These are phyloP conservation scores for Vickermania ingenoplastis DNA, from an alignment of 208 protist genomes.

Conservation along the genomic window DNA sequence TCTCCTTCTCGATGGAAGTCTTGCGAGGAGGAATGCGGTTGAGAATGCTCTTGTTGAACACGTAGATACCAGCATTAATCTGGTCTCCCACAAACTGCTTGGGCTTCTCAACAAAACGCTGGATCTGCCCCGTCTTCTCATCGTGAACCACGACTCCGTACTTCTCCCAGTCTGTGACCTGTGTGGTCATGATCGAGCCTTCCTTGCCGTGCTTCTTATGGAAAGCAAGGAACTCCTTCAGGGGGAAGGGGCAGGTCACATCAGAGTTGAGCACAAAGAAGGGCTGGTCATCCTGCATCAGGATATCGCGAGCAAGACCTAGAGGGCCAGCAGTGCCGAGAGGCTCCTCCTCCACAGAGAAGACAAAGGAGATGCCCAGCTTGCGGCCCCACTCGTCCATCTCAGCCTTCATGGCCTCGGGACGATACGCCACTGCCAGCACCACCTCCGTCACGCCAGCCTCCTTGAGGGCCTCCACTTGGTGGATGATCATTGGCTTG, in stretches of 20 bases:
- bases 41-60: conserved; percentile 94
- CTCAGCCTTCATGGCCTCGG: conserved; percentile 91
- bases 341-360: conserved; percentile 93
- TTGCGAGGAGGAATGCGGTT: conserved; percentile 87
- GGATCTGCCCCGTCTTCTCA: conserved; percentile 72
- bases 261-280: conserved; percentile 99
- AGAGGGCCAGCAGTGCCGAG: conserved; percentile 97
- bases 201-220: conserved; percentile 93
- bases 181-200: conserved; percentile 95
- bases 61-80: conserved; percentile 97
- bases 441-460: conserved; percentile 92
- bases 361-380: conserved; percentile 91
- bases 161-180: conserved; percentile 95
- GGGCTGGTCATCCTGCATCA: conserved; percentile 78
- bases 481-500: conserved; percentile 96
- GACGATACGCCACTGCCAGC: conserved; percentile 94
- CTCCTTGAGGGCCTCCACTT: conserved; percentile 94
- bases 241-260: conserved; percentile 94
- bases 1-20: conserved; percentile 95
- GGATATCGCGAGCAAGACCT: conserved; percentile 85
- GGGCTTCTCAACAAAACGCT: conserved; percentile 95
- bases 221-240: conserved; percentile 91
- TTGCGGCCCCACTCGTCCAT: conserved; percentile 82
- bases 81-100: conserved; percentile 92
- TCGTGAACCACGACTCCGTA: conserved; percentile 97